phyloP scores from a whole-genome alignment of 1,284 basidiomycete genomes.

The Puccinia coronata region DNA sequence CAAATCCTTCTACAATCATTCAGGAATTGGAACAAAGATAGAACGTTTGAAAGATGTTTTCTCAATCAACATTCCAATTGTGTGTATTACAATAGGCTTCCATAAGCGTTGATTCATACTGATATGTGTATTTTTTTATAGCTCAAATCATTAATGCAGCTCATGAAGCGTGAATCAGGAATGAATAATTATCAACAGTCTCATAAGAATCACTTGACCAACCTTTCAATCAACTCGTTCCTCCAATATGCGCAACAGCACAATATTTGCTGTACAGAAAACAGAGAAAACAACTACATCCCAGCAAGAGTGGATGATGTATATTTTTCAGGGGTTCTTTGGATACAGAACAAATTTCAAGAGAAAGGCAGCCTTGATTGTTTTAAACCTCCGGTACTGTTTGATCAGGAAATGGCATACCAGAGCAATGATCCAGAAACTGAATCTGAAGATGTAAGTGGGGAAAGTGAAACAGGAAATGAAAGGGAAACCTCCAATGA shows the following conservation, averaged over 20 bases:
- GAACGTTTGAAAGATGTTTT: not conserved
- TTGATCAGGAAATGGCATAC: not conserved
- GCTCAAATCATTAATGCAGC: not conserved
- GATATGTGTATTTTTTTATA: not conserved
- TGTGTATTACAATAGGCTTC: no score
- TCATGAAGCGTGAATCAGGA: not conserved
- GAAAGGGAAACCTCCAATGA: no score
- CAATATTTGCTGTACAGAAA: not conserved
- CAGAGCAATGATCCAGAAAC: not conserved
- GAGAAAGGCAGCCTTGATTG: not conserved
- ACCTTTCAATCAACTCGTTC: not conserved
- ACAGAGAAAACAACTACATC: not conserved
- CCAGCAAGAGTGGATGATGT: not conserved
- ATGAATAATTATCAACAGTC: not conserved
- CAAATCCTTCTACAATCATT: slow-evolving; percentile 29
- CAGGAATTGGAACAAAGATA: slow-evolving; percentile 8
- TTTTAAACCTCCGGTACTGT: not conserved
- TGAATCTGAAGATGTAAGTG: no score
- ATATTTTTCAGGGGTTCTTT: not conserved
- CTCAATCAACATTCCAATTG: not conserved
- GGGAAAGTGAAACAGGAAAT: no score
- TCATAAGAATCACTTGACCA: not conserved
- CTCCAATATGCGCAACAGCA: not conserved
- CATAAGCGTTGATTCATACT: not conserved
- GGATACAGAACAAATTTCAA: not conserved